Percentiles rank a stretch among this genome's conserved stretches.
phyloP scores from a whole-genome alignment of 495 filamentous ascomycete species.

The Penicillium cinerascens region DNA sequence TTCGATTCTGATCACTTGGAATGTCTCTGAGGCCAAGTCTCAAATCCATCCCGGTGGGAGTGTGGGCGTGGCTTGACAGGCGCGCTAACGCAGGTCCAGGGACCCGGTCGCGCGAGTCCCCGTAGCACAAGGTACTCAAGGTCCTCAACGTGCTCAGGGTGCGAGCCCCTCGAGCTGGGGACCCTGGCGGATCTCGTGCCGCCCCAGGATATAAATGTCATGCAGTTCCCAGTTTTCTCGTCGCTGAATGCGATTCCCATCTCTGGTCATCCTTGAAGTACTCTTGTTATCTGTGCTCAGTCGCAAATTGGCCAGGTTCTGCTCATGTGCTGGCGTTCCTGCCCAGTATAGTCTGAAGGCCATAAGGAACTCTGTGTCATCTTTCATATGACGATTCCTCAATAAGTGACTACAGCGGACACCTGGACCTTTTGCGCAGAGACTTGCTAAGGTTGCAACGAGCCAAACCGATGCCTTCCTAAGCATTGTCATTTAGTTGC shows the following conservation, averaged over 20 bases:
- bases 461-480: background rate
- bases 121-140: constrained; percentile 31
- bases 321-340: background rate
- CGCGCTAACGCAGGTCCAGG: constrained; percentile 16
- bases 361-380: background rate
- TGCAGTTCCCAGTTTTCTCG: background rate
- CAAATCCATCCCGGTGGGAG: background rate
- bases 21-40: background rate
- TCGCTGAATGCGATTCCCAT: background rate
- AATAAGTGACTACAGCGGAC: background rate
- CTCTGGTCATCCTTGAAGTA: background rate
- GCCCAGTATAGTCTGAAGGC: background rate
- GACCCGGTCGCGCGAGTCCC: constrained; percentile 3
- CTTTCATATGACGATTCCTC: background rate
- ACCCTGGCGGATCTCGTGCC: constrained; percentile 18
- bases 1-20: background rate
- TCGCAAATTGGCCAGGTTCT: background rate
- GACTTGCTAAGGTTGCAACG: background rate
- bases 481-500: background rate
- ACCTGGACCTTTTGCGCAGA: background rate
- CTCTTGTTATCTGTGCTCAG: background rate
- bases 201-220: constrained; percentile 5
- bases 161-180: constrained; percentile 15
- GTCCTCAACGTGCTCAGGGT: background rate
- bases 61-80: background rate